phyloP scores from a whole-genome alignment of 495 filamentous ascomycete genomes.

The Podospora sp. region DNA sequence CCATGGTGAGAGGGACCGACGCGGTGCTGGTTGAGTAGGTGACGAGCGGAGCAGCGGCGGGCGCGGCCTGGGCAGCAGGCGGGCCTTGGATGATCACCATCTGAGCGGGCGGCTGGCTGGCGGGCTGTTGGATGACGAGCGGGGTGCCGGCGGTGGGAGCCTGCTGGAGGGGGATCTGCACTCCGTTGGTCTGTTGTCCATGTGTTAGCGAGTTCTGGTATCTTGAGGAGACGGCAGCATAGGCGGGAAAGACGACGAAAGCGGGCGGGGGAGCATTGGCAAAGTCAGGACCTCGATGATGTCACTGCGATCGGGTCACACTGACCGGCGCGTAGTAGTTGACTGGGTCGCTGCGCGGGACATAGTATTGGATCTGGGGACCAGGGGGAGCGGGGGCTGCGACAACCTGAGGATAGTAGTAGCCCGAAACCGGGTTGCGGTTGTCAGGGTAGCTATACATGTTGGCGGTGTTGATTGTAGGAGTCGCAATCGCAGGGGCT shows the following conservation, averaged over 20 bases:
- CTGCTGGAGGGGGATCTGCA: neutral
- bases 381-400: slow-evolving; percentile 44
- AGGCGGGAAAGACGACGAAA: neutral
- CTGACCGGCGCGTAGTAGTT: neutral
- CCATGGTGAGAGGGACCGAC: slow-evolving; percentile 42
- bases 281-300: neutral
- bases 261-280: neutral
- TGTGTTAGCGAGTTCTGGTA: neutral
- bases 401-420: slow-evolving; percentile 51
- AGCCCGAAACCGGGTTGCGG: slow-evolving; percentile 20
- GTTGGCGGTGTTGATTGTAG: slow-evolving; percentile 2
- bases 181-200: neutral
- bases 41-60: slow-evolving; percentile 21
- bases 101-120: neutral
- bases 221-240: neutral
- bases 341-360: slow-evolving; percentile 35
- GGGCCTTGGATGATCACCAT: neutral
- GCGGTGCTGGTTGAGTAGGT: slow-evolving; percentile 26
- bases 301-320: neutral
- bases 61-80: neutral
- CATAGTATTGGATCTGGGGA: slow-evolving; percentile 47
- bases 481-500: slow-evolving; percentile 2
- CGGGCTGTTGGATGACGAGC: slow-evolving; percentile 14
- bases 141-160: neutral
- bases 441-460: slow-evolving; percentile 16